Evolutionary conservation across 2,329 filamentous ascomycete species (phyloP).

Genomic region (Pseudogymnoascus verrucosus): DNA sequence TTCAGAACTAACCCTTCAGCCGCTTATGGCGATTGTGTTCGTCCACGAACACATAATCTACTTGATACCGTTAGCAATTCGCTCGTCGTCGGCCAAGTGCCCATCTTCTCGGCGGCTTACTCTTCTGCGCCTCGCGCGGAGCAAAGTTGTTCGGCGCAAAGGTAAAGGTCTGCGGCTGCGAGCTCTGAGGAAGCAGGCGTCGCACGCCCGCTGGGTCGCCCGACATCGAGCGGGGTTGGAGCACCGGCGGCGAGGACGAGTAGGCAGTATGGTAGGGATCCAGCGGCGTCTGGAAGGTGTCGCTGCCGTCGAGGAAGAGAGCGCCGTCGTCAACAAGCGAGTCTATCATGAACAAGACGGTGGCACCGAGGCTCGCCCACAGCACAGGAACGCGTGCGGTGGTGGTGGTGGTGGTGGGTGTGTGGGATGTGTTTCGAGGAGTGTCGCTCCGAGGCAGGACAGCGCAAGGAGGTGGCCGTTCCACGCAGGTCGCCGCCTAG

Average conservation of each 20-base stretch:
- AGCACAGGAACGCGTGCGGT: not conserved
- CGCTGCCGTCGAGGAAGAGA: not conserved
- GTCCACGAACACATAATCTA: conserved; percentile 98
- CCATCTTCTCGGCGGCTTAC: conserved; percentile 40
- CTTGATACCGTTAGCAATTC: conserved; percentile 26
- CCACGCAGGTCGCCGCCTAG: not conserved
- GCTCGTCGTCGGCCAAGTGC: not conserved
- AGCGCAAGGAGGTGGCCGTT: not conserved
- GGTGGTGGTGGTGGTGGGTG: not conserved
- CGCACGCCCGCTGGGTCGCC: conserved; percentile 50
- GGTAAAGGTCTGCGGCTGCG: conserved; percentile 66
- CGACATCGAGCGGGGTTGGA: conserved; percentile 32
- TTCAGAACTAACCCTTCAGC: conserved; percentile 63
- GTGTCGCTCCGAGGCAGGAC: not conserved
- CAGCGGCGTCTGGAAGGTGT: not conserved
- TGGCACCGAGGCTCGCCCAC: not conserved
- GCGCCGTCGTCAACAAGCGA: not conserved
- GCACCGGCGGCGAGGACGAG: not conserved
- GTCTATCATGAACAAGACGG: not conserved
- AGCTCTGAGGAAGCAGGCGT: conserved; percentile 57
- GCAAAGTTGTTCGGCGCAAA: conserved; percentile 60
- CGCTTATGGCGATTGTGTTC: conserved; percentile 98
- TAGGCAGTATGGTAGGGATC: not conserved
- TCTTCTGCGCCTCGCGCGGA: conserved; percentile 73
- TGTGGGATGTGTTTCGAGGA: not conserved